Conservation (phyloP, 1,139 yeast genomes). For the Zygoascus sp. region DNA sequence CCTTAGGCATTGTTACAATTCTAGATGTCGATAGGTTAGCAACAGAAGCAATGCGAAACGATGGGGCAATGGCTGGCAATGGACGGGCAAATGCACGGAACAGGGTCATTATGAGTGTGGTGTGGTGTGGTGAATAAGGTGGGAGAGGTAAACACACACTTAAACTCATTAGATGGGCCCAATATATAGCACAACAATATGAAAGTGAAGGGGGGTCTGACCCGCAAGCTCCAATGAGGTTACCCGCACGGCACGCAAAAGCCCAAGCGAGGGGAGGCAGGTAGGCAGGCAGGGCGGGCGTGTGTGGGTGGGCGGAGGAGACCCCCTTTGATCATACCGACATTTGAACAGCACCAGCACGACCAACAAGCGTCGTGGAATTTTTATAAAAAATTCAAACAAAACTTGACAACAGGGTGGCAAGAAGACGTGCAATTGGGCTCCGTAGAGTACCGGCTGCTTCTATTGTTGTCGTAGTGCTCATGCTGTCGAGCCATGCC, state of each 20-base stretch:
- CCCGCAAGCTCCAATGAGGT: no score
- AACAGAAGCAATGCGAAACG: neutral
- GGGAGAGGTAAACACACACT: neutral
- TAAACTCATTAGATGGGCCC: neutral
- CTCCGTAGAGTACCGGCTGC: neutral
- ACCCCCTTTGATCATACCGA: neutral
- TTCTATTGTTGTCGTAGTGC: neutral
- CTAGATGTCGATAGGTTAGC: slow-evolving; percentile 19
- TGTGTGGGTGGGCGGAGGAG: neutral
- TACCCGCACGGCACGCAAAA: neutral
- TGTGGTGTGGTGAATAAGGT: neutral
- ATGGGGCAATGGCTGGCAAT: slow-evolving; percentile 2
- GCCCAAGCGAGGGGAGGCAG: neutral
- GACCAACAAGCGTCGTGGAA: neutral
- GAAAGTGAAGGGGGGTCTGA: no score
- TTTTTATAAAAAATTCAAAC: neutral
- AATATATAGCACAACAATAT: neutral
- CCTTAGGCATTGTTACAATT: slow-evolving; percentile 28
- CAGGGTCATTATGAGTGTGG: neutral
- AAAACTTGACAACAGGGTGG: slow-evolving; percentile 1
- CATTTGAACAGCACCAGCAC: neutral
- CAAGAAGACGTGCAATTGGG: slow-evolving; percentile 3
- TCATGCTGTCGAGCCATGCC: neutral
- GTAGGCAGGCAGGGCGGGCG: neutral
- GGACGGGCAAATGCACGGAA: neutral